These are phyloP conservation scores for Pythium biforme DNA, from an alignment of 352 stramenopile species.

Conservation along the genomic window DNA sequence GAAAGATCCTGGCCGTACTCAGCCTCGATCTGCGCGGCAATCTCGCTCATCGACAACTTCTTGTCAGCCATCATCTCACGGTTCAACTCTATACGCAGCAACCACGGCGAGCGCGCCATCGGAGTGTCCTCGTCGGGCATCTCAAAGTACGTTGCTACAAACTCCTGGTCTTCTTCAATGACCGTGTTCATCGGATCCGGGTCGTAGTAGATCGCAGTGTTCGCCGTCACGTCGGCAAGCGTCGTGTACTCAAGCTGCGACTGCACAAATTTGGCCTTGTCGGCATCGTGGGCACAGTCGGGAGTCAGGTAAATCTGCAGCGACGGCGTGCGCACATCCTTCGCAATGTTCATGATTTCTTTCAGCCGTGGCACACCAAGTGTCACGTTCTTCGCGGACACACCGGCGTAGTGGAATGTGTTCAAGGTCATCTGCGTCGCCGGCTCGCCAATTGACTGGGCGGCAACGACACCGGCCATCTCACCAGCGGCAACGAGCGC, in stretches of 20 bases:
- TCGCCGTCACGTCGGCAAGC: conserved; percentile 94
- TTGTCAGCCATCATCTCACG: conserved; percentile 97
- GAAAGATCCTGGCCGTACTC: conserved; percentile 96
- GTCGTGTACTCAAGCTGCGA: conserved; percentile 97
- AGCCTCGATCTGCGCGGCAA: conserved; percentile 93
- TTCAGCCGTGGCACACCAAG: conserved; percentile 98
- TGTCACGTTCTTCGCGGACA: conserved; percentile 99
- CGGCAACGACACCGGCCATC: conserved; percentile 98
- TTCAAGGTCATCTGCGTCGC: conserved; percentile 99
- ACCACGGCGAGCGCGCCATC: conserved; percentile 94
- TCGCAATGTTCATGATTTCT: conserved; percentile 99
- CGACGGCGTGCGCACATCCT: conserved; percentile 97
- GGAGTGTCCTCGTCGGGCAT: conserved; percentile 96
- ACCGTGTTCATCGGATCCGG: conserved; percentile 97
- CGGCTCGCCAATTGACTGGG: conserved; percentile 99
- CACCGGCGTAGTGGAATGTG: conserved; percentile 99
- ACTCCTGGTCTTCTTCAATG: conserved; percentile 96
- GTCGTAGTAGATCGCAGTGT: conserved; percentile 99
- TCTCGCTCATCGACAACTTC: conserved; percentile 97
- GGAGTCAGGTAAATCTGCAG: conserved; percentile 95
- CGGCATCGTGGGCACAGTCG: conserved; percentile 83
- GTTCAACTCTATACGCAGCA: conserved; percentile 98
- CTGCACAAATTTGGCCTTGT: conserved; percentile 91
- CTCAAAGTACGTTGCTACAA: conserved; percentile 98
- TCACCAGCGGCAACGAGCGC: conserved; percentile 96